phyloP scores from a whole-genome alignment of 164 flowering plant genomes.

The Nymphaea colorata region DNA sequence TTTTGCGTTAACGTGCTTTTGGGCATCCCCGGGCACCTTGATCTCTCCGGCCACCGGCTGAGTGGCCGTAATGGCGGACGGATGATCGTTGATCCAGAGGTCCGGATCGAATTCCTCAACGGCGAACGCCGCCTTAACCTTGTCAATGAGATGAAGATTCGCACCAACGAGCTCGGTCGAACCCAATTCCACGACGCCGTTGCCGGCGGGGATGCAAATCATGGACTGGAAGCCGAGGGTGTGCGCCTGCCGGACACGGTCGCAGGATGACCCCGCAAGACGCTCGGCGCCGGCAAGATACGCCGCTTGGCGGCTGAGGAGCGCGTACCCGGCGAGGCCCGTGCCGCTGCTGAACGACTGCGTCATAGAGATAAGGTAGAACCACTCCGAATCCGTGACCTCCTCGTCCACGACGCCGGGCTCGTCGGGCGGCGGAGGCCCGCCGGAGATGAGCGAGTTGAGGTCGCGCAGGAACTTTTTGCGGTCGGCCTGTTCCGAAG shows the following conservation, averaged over 20 bases:
- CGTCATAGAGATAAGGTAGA: slow-evolving; percentile 81
- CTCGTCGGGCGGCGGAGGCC: slow-evolving; percentile 16
- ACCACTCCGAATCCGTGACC: slow-evolving; percentile 96
- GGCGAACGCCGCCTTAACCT: slow-evolving; percentile 47
- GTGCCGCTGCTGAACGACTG: slow-evolving; percentile 49
- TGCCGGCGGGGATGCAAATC: slow-evolving; percentile 61
- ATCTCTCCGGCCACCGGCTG: neutral
- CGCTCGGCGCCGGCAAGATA: slow-evolving; percentile 63
- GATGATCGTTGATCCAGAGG: slow-evolving; percentile 33
- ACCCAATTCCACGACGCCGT: slow-evolving; percentile 88
- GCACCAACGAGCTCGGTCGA: slow-evolving; percentile 57
- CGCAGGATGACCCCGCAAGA: slow-evolving; percentile 38
- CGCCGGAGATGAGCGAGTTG: slow-evolving; percentile 61
- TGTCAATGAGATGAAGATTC: slow-evolving; percentile 65
- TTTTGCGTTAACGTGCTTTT: neutral
- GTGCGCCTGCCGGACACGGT: slow-evolving; percentile 63
- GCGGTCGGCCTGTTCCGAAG: slow-evolving; percentile 63
- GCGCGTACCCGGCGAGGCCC: slow-evolving; percentile 77
- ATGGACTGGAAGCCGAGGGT: slow-evolving; percentile 68
- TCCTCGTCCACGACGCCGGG: slow-evolving; percentile 49
- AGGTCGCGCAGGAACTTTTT: slow-evolving; percentile 69
- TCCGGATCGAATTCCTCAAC: neutral
- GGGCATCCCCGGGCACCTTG: neutral
- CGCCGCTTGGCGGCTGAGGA: slow-evolving; percentile 25
- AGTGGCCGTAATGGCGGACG: slow-evolving; percentile 13